A percentile compares a stretch with the other conserved stretches of the same genome.
These are phyloP conservation scores for Malassezia furfur DNA, from an alignment of 1,284 basidiomycete species.

Conservation along the genomic window DNA sequence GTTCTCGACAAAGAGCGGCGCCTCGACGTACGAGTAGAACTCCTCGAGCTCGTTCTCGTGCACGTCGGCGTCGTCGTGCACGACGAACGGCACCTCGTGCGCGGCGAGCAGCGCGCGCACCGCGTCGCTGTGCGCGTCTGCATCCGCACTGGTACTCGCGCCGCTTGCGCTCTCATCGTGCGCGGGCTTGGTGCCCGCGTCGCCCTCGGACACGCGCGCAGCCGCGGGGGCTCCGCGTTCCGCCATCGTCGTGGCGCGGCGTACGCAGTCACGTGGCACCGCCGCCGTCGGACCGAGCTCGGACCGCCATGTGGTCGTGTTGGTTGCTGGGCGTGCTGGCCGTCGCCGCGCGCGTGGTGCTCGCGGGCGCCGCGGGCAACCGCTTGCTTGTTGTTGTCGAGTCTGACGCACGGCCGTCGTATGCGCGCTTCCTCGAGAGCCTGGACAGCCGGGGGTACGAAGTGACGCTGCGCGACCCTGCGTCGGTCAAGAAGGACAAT, in stretches of 20 bases:
- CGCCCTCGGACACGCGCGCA: background rate
- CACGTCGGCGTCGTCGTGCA: slow-evolving; percentile 68
- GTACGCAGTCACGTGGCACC: background rate
- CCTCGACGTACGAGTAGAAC: slow-evolving; percentile 96
- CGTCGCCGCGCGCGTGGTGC: background rate
- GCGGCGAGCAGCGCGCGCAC: background rate
- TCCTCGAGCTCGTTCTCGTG: slow-evolving; percentile 93
- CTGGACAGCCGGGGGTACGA: slow-evolving; percentile 27
- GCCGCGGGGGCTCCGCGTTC: background rate
- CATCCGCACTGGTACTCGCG: background rate
- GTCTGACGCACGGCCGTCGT: slow-evolving; percentile 3
- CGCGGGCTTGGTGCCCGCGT: no score
- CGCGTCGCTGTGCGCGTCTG: background rate
- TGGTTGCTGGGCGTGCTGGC: background rate
- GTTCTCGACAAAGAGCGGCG: slow-evolving; percentile 79
- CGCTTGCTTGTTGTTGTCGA: slow-evolving; percentile 37
- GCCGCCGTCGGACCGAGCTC: background rate
- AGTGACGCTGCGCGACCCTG: slow-evolving; percentile 8
- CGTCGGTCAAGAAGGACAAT: slow-evolving; percentile 16
- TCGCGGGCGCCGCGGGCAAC: slow-evolving; percentile 24
- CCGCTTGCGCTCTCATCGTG: no score
- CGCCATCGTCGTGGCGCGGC: background rate
- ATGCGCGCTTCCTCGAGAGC: slow-evolving; percentile 22
- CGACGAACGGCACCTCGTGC: slow-evolving; percentile 22
- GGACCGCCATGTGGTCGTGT: slow-evolving; percentile 5